Conservation (phyloP, 116 monocot genomes). For the Phalaenopsis hybrid region DNA sequence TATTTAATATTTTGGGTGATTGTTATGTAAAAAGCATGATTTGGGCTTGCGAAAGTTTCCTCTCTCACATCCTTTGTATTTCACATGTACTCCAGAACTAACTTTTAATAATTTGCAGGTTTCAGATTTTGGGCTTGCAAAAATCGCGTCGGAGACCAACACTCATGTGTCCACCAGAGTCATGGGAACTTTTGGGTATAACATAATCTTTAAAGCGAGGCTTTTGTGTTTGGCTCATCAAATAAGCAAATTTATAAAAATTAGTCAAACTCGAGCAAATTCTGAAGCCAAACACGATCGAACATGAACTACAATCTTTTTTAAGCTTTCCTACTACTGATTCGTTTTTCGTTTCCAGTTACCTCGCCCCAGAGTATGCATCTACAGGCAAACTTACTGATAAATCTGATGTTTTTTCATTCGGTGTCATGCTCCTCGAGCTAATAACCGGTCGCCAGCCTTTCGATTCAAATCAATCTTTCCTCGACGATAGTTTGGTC, state of each 20-base stretch:
- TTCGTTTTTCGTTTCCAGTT: conserved; percentile 23
- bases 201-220: neutral
- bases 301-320: no score
- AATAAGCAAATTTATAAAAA: no score
- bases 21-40: no score
- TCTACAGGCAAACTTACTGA: conserved; percentile 32
- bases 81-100: neutral
- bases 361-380: conserved; percentile 66
- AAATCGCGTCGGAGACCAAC: conserved; percentile 38
- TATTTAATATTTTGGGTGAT: no score
- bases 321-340: neutral
- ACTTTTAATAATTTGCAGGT: conserved; percentile 23
- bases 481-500: conserved; percentile 53
- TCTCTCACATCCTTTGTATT: neutral
- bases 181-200: conserved; percentile 76
- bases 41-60: no score
- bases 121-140: conserved; percentile 67
- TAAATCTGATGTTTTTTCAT: conserved; percentile 52
- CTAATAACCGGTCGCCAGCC: conserved; percentile 53
- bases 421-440: conserved; percentile 63
- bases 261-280: no score
- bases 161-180: conserved; percentile 67
- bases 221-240: no score
- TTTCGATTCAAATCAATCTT: conserved; percentile 33
- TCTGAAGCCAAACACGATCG: no score